Conservation (phyloP, 1,284 basidiomycete species). For the Jaminaea rosea region DNA sequence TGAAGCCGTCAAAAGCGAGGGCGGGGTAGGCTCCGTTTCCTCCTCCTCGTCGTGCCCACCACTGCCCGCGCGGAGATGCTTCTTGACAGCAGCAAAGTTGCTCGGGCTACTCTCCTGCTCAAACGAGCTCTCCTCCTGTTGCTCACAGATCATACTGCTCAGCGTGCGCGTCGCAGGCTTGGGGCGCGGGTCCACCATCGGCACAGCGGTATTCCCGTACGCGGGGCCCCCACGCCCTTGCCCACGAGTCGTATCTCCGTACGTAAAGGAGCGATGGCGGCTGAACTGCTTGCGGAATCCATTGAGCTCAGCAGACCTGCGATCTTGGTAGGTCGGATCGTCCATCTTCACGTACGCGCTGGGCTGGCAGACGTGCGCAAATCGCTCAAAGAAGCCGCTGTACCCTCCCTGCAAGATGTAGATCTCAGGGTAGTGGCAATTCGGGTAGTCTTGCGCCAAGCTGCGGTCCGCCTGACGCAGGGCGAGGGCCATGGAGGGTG, state of each 20-base stretch:
- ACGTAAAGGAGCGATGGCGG: slow-evolving; percentile 39
- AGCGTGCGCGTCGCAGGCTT: no score
- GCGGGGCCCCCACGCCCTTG: not conserved
- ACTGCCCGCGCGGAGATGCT: not conserved
- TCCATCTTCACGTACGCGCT: slow-evolving; percentile 84
- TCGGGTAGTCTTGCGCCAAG: slow-evolving; percentile 77
- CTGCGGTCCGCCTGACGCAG: slow-evolving; percentile 80
- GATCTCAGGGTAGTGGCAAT: slow-evolving; percentile 88
- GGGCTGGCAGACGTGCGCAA: slow-evolving; percentile 65
- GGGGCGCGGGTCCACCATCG: not conserved
- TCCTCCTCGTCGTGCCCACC: not conserved
- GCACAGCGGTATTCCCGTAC: not conserved
- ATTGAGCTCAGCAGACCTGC: slow-evolving; percentile 74
- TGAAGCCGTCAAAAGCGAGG: not conserved
- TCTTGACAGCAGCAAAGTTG: not conserved
- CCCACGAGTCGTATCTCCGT: slow-evolving; percentile 19
- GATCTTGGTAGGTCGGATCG: slow-evolving; percentile 69
- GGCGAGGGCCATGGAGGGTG: slow-evolving; percentile 92
- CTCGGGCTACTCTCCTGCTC: not conserved
- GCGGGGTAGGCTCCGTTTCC: no score
- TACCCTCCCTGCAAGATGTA: slow-evolving; percentile 97
- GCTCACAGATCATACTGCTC: not conserved
- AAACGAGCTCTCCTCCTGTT: not conserved
- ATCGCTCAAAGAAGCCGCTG: slow-evolving; percentile 65
- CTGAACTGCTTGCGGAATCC: slow-evolving; percentile 65